Base-by-base conservation (phyloP, 2,329 filamentous ascomycete species). In the Pseudocercospora vitis region DNA sequence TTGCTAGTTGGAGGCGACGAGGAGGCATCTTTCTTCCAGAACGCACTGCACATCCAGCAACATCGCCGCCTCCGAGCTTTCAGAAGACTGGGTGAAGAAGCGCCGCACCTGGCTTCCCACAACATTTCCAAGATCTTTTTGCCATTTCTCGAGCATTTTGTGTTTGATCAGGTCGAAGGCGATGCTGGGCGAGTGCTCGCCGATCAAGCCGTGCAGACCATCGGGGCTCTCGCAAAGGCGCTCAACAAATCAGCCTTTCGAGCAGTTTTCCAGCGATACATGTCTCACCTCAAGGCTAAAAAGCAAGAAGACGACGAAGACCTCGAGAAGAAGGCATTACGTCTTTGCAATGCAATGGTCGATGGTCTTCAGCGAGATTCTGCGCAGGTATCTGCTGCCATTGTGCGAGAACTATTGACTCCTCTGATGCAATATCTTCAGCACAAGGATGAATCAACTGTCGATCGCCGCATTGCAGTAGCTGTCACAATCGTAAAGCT, bases 221-320 rank as follows among this genome's bases (percentile, higher is more conserved):
- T 99, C 55, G 86, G 88, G 2, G 78, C 81, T 21, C 72, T 99
- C 52, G 84, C 88, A 3, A 79, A 82, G 57, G 89, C 85, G 56
- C 73, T 99, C 11, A 89, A 94, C 65, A 97, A 92, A 91, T 86
- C 85, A 32, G 91, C 96, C 63, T 97, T 92, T 73, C 85, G 89
- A 33, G 87, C 88, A 5, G 84, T 92, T 11, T 81, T 99, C 59
- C 85, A 88, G 65, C 82, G 91, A 54, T 97, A 94, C 65, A 87
- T 90, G 24, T 5, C 7, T 48, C 95, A 94, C 66, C 79, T 97
- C 57, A 82, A 84, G 64, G 86, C 83, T 40, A 92, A 91, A 68
- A 84, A 87, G 23, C 88, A 95, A 14, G 53, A 56, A 0, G 53
- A 56, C 11, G 26, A 56, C 18, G 53, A 52, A 4, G 23, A 44